phyloP scores from a whole-genome alignment of 1,139 yeast species.

The Yamadazyma sp. region DNA sequence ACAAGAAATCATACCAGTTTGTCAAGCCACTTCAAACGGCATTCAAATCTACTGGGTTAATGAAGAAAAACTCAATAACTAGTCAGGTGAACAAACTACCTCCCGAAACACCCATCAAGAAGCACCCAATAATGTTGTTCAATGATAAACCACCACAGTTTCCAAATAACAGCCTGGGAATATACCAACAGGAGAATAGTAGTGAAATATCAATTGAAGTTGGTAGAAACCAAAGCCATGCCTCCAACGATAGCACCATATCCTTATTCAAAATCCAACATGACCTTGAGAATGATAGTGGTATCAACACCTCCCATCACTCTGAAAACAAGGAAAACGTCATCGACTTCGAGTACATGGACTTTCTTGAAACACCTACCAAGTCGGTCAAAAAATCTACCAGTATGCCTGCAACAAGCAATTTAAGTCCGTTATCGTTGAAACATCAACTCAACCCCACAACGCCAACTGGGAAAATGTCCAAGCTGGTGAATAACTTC shows the following conservation, averaged over 20 bases:
- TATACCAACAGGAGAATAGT: slow-evolving; percentile 15
- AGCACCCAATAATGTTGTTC: slow-evolving; percentile 46
- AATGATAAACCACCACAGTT: slow-evolving; percentile 16
- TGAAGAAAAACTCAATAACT: slow-evolving; percentile 58
- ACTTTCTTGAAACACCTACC: slow-evolving; percentile 46
- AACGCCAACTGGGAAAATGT: slow-evolving; percentile 12
- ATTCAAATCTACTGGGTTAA: slow-evolving; percentile 71
- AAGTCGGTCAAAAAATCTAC: slow-evolving; percentile 35
- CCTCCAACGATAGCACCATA: slow-evolving; percentile 30
- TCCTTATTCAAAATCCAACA: slow-evolving; percentile 33
- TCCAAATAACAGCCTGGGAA: neutral
- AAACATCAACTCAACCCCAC: slow-evolving; percentile 13
- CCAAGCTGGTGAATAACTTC: slow-evolving; percentile 6
- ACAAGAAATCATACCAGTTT: slow-evolving; percentile 55
- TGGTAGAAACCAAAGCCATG: slow-evolving; percentile 35
- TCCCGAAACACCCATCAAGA: slow-evolving; percentile 86
- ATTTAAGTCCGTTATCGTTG: slow-evolving; percentile 29
- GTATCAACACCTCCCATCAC: neutral
- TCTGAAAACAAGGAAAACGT: slow-evolving; percentile 5
- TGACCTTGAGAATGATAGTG: slow-evolving; percentile 1
- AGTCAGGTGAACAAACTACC: slow-evolving; percentile 34
- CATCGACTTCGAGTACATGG: slow-evolving; percentile 12
- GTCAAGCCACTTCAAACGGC: slow-evolving; percentile 88
- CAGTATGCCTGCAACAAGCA: slow-evolving; percentile 27
- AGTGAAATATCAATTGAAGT: slow-evolving; percentile 37